Evolutionary conservation across 2,329 filamentous ascomycete genomes (phyloP), one percentile per base, ranked within the genome.

Genomic region (Nemania sp.): DNA sequence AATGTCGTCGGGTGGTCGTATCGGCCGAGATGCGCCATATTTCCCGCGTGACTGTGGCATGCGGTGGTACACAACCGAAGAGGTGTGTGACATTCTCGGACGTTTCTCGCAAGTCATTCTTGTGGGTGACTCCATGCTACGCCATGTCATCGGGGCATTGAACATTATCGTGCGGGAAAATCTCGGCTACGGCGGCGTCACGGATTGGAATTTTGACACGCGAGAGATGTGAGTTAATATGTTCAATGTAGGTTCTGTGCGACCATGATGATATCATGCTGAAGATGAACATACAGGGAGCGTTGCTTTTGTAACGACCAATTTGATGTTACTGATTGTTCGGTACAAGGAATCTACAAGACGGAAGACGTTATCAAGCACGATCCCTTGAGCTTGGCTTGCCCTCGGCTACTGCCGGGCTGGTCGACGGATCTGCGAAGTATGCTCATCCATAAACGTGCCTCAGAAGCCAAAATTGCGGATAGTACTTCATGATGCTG

Each of bases 301-400:
- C 66, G 73, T 12, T 78, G 75, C 60, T 79, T 78, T 64, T 79
- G 76, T 61, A 76, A 77, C 53, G 72, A 75, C 40, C 76, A 78
- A 47, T 78, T 79, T 62, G 73, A 78, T 66, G 72, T 77, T 45
- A 77, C 73, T 56, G 68, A 71, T n/a, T 79, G 76, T 61, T 77
- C 75, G 2, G 69, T 78, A 1, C 76, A 79, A 56, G 76, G 76
- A 5, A 78, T 79, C 39, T 78, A 72, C 64, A 75, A 72, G 41
- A 79, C 75, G 1, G 62, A 69, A 1, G 76, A 78, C 59, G 76
- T 79, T 6, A 49, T 73, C 15, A 60, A 67, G 34, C 64, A 77
- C 53, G 75, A 78, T 49, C 74, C 73, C 2, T 56, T 64, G 24
- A 76, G 75, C 46, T 50, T 79, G 4, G 67, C 69, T 3, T 79